Conservation (phyloP, 192 early-diverging fungal genomes). For the Allomyces macrogynus region DNA sequence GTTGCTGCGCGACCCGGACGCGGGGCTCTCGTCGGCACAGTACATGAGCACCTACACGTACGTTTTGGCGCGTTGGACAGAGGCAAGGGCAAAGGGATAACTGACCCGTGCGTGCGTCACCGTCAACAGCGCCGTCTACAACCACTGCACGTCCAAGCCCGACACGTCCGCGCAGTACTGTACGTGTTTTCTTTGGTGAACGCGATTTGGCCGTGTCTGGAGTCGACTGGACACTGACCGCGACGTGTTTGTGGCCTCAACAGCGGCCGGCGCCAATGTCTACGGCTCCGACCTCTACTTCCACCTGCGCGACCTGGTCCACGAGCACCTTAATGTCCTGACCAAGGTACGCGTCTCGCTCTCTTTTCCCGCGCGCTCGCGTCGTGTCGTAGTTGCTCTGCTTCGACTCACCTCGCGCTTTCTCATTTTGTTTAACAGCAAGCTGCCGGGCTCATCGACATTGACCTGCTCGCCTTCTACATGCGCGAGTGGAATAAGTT, state of each 20-base stretch:
- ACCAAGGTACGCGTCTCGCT: background rate
- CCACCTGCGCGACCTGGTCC: constrained; percentile 29
- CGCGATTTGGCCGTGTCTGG: background rate
- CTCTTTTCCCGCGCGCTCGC: background rate
- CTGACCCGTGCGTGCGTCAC: background rate
- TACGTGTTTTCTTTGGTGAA: background rate
- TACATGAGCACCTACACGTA: constrained; percentile 84
- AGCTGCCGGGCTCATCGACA: constrained; percentile 47
- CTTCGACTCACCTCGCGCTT: background rate
- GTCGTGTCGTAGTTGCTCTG: background rate
- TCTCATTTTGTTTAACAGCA: too few relatives aligned
- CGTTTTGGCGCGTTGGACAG: constrained; percentile 10
- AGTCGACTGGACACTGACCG: background rate
- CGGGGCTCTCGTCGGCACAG: constrained; percentile 46
- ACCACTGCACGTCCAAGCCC: constrained; percentile 18
- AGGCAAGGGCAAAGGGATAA: constrained; percentile 18
- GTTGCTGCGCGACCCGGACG: constrained; percentile 53
- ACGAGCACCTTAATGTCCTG: constrained; percentile 24
- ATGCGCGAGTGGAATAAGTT: constrained; percentile 75
- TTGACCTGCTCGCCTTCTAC: constrained; percentile 67
- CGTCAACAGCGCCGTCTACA: constrained; percentile 20
- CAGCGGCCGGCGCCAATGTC: constrained; percentile 20
- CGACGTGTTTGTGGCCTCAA: constrained; percentile 2
- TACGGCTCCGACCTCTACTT: constrained; percentile 46
- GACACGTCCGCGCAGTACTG: constrained; percentile 7